Percentiles rank a stretch among this genome's conserved stretches.
Evolutionary conservation across 305 asterid species (phyloP).

Genomic region (Fraxinus sp.): DNA sequence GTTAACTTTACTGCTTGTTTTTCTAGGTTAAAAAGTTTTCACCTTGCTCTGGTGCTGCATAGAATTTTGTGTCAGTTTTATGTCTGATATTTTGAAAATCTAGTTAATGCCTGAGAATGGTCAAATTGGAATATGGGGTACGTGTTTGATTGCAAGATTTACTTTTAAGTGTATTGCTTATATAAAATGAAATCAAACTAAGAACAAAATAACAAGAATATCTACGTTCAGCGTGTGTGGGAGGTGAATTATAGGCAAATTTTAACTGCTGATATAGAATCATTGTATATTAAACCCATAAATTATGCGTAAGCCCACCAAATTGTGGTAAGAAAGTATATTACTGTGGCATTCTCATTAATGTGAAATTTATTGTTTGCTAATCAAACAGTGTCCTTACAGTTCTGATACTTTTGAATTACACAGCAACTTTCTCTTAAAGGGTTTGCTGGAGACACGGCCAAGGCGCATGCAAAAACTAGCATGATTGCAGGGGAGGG

Average conservation of each 20-base stretch:
- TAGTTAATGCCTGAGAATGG: slow-evolving; percentile 11
- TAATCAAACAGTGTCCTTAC: not conserved
- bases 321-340: not conserved
- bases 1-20: slow-evolving; percentile 19
- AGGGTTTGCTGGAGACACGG: slow-evolving; percentile 98
- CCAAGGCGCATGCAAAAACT: slow-evolving; percentile 91
- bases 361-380: not conserved
- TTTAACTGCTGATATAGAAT: not conserved
- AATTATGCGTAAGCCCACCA: not conserved
- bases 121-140: slow-evolving; percentile 21
- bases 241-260: not conserved
- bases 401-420: slow-evolving; percentile 14
- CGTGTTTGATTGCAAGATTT: not conserved
- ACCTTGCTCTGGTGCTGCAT: slow-evolving; percentile 25
- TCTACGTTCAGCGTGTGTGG: not conserved
- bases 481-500: slow-evolving; percentile 99
- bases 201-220: not conserved
- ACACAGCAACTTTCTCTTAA: slow-evolving; percentile 86
- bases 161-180: slow-evolving; percentile 1
- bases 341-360: not conserved
- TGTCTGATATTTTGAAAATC: slow-evolving; percentile 28
- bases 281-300: not conserved
- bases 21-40: slow-evolving; percentile 18
- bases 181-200: not conserved
- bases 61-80: slow-evolving; percentile 23